A percentile compares a stretch with the other conserved stretches of the same genome.
These are phyloP conservation scores for Licmophora abbreviata DNA, from an alignment of 108 stramenopile species.

Conservation along the genomic window DNA sequence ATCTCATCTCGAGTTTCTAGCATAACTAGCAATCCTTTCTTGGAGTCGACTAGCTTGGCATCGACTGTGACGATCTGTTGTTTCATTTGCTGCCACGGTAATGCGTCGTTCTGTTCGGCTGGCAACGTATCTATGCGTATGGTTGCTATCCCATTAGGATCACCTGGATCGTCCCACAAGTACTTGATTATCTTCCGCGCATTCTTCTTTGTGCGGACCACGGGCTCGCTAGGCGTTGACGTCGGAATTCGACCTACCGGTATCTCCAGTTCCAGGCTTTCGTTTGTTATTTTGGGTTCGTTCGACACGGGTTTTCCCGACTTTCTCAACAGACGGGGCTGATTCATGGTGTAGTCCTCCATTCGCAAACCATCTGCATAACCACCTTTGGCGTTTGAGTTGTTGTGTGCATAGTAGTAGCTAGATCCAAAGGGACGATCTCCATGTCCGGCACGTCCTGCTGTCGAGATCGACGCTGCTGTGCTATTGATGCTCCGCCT, in stretches of 20 bases:
- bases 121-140: conserved; percentile 74
- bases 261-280: background rate
- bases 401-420: conserved; percentile 84
- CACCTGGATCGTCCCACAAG: conserved; percentile 77
- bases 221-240: background rate
- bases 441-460: conserved; percentile 7
- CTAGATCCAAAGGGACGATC: conserved; percentile 65
- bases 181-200: conserved; percentile 23
- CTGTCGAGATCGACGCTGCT: background rate
- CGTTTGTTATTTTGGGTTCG: conserved; percentile 6
- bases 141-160: conserved; percentile 47
- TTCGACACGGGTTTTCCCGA: conserved; percentile 32
- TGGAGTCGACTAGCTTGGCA: conserved; percentile 33
- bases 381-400: conserved; percentile 58
- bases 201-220: conserved; percentile 4
- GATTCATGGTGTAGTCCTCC: conserved; percentile 81
- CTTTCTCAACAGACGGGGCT: conserved; percentile 54
- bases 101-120: conserved; percentile 5
- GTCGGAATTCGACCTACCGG: background rate
- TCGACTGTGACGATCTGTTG: conserved; percentile 23
- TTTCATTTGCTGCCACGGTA: conserved; percentile 32
- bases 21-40: conserved; percentile 29
- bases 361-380: conserved; percentile 74
- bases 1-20: conserved; percentile 11
- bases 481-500: background rate